Evolutionary conservation across 1,284 basidiomycete genomes (phyloP).

Genomic region (Leccinum proliferum): DNA sequence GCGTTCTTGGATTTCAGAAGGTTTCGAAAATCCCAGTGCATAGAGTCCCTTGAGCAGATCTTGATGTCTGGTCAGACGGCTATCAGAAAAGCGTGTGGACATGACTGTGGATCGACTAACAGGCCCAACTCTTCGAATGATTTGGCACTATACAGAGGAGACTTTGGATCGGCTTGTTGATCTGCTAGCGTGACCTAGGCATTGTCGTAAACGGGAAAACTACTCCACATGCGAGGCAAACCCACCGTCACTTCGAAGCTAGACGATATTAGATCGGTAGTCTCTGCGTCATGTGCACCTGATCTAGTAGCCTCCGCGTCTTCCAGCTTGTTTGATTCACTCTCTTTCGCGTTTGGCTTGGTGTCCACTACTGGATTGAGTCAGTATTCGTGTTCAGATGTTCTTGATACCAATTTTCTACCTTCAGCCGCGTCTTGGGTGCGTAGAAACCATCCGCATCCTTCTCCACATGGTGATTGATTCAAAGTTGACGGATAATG

Average conservation of each 20-base stretch:
- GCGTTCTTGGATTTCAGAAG: slow-evolving; percentile 98
- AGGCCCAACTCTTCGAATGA: slow-evolving; percentile 93
- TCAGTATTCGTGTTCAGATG: slow-evolving; percentile 10
- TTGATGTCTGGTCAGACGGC: slow-evolving; percentile 51
- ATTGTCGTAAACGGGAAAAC: slow-evolving; percentile 10
- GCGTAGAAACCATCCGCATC: slow-evolving; percentile 73
- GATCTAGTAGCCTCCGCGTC: slow-evolving; percentile 19
- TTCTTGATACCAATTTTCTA: slow-evolving; percentile 4
- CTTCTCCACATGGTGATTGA: slow-evolving; percentile 44
- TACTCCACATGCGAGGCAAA: slow-evolving; percentile 9
- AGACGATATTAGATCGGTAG: slow-evolving; percentile 60
- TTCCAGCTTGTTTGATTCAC: slow-evolving; percentile 20
- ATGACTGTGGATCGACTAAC: slow-evolving; percentile 44
- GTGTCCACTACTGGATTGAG: slow-evolving; percentile 5
- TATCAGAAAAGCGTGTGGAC: slow-evolving; percentile 8
- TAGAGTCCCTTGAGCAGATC: slow-evolving; percentile 97
- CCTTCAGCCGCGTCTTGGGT: slow-evolving; percentile 30
- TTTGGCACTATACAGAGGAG: slow-evolving; percentile 91
- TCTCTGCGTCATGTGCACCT: slow-evolving; percentile 19
- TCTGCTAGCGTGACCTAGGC: slow-evolving; percentile 92
- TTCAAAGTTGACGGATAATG: slow-evolving; percentile 10
- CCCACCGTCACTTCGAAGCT: slow-evolving; percentile 71
- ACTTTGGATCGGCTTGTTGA: slow-evolving; percentile 95
- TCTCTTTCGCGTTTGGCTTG: slow-evolving; percentile 25
- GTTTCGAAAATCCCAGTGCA: slow-evolving; percentile 95